These are phyloP conservation scores for Hydnum rufescens DNA, from an alignment of 768 basidiomycete species.

Conservation along the genomic window DNA sequence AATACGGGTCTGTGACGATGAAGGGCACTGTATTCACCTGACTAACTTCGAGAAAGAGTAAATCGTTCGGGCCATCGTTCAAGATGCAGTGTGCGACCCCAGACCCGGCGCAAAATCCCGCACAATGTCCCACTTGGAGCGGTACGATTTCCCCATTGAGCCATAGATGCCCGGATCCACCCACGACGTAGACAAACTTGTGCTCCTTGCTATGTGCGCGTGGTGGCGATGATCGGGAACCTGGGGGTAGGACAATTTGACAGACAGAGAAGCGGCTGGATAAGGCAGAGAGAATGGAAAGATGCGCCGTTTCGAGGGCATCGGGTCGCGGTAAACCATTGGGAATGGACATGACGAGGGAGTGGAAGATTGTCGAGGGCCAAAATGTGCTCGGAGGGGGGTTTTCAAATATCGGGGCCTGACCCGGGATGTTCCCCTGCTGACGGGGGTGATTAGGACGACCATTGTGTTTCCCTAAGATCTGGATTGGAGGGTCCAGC, in stretches of 20 bases:
- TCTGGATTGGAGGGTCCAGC: background rate
- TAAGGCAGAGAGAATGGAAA: background rate
- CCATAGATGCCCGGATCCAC: background rate
- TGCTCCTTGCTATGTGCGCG: background rate
- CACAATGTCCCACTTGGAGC: background rate
- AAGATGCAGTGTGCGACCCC: background rate
- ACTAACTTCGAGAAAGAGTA: background rate
- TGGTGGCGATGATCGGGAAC: background rate
- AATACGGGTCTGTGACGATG: background rate
- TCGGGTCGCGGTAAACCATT: background rate
- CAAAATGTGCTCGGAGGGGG: background rate
- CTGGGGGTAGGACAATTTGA: background rate
- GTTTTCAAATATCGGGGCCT: background rate
- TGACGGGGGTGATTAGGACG: background rate
- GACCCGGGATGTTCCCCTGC: background rate
- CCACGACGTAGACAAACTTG: background rate
- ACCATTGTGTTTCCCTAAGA: background rate
- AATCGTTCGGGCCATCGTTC: background rate
- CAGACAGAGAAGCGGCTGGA: background rate
- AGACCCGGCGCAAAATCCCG: background rate
- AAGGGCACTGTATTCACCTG: background rate
- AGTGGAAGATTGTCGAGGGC: conserved; percentile 1
- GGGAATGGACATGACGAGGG: background rate
- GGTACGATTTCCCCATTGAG: background rate
- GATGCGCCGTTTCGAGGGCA: background rate